Evolutionary conservation across 2,329 filamentous ascomycete species (phyloP).

Genomic region (Aspergillus aculeatus): DNA sequence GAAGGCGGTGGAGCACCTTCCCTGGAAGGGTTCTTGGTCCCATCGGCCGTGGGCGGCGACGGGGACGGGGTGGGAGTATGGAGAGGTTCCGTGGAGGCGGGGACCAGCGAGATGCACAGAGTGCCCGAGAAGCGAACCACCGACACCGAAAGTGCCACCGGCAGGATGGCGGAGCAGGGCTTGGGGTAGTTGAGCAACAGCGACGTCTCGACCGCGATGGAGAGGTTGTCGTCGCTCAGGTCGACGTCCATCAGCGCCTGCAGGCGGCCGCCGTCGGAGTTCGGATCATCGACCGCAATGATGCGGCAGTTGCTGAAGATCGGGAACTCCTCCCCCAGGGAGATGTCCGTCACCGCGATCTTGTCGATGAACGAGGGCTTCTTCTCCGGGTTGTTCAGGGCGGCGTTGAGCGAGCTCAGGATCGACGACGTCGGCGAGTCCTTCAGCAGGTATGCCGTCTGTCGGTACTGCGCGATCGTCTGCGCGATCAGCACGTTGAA

Average conservation of each 20-base stretch:
- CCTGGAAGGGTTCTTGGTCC: constrained; percentile 17
- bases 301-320: constrained; percentile 98
- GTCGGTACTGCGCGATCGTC: constrained; percentile 91
- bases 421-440: constrained; percentile 58
- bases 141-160: constrained; percentile 86
- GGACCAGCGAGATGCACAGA: constrained; percentile 88
- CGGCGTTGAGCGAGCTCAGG: constrained; percentile 75
- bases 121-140: constrained; percentile 95
- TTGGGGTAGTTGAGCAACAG: constrained; percentile 93
- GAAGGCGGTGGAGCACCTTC: constrained; percentile 3
- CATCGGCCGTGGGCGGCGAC: constrained; percentile 25
- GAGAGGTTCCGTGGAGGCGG: constrained; percentile 51
- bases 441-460: constrained; percentile 87
- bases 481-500: constrained; percentile 97
- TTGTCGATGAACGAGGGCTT: constrained; percentile 91
- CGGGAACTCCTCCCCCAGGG: constrained; percentile 92
- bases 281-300: constrained; percentile 68
- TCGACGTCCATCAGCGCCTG: constrained; percentile 98
- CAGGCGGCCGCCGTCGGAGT: constrained; percentile 68
- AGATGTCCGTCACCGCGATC: constrained; percentile 91
- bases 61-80: constrained; percentile 36
- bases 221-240: constrained; percentile 86
- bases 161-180: constrained; percentile 80
- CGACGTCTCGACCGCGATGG: constrained; percentile 90
- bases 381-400: constrained; percentile 81